Conservation (phyloP, 768 basidiomycete genomes). For the Lactifluus piperatus region DNA sequence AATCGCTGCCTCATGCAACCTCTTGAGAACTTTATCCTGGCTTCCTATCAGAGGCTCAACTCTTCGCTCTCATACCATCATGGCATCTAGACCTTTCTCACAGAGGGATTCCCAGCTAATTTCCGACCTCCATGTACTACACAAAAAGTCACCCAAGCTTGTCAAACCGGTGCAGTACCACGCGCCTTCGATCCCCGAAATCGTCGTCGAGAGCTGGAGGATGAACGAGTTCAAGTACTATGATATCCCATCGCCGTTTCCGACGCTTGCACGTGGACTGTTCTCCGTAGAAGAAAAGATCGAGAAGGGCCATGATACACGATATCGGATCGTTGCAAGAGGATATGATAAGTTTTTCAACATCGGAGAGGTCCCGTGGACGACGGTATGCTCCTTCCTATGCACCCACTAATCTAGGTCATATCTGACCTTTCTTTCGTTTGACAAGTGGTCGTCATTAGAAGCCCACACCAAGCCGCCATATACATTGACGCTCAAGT, state of each 20-base stretch:
- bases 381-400: constrained; percentile 48
- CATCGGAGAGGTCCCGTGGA: constrained; percentile 94
- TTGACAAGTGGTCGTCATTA: constrained; percentile 62
- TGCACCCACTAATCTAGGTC: not conserved
- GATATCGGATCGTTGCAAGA: constrained; percentile 64
- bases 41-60: not conserved
- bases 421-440: not conserved
- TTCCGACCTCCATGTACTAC: constrained; percentile 40
- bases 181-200: constrained; percentile 46
- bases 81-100: constrained; percentile 23
- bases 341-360: constrained; percentile 99
- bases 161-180: constrained; percentile 48
- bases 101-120: constrained; percentile 53
- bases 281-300: constrained; percentile 53
- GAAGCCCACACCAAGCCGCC: constrained; percentile 61
- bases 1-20: not conserved
- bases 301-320: constrained; percentile 27
- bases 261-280: constrained; percentile 88
- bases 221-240: constrained; percentile 97
- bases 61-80: constrained; percentile 3
- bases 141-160: constrained; percentile 52
- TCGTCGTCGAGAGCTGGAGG: constrained; percentile 80
- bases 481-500: constrained; percentile 85
- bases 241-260: constrained; percentile 82
- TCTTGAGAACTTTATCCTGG: not conserved